Percentiles rank a stretch among this genome's conserved stretches.
Evolutionary conservation across 805 yeast species (phyloP).

Genomic region (Pichia sporocuriosa): DNA sequence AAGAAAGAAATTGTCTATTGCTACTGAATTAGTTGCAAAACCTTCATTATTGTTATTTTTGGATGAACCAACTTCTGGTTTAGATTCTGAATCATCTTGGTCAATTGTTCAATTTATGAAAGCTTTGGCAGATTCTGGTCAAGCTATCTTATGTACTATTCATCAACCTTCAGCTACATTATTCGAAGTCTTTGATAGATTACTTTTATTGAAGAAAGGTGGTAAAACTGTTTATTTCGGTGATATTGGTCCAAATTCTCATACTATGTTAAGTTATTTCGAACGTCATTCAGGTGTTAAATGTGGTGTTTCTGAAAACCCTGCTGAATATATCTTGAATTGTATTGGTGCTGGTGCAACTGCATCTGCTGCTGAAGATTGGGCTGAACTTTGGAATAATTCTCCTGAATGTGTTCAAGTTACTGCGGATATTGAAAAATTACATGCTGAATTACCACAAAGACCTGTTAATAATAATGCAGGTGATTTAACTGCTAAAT

Average conservation of each 20-base stretch:
- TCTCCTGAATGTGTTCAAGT: conserved; percentile 29
- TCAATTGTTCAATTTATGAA: conserved; percentile 47
- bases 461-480: conserved; percentile 21
- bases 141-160: conserved; percentile 50
- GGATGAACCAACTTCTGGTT: conserved; percentile 57
- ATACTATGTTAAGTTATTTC: conserved; percentile 38
- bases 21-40: conserved; percentile 48
- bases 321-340: conserved; percentile 69
- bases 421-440: conserved; percentile 27
- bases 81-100: conserved; percentile 54
- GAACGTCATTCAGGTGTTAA: conserved; percentile 54
- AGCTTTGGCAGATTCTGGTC: conserved; percentile 44
- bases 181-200: conserved; percentile 38
- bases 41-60: conserved; percentile 46
- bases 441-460: conserved; percentile 24
- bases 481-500: conserved; percentile 28
- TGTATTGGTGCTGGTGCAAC: conserved; percentile 82
- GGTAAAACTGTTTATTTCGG: conserved; percentile 49
- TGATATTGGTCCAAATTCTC: conserved; percentile 43
- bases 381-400: conserved; percentile 57
- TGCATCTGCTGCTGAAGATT: conserved; percentile 51
- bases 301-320: conserved; percentile 58
- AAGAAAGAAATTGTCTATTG: conserved; percentile 46
- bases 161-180: conserved; percentile 45
- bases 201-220: conserved; percentile 43